Evolutionary conservation across 257 asterid genomes (phyloP).

Genomic region (Solanum sitiens): DNA sequence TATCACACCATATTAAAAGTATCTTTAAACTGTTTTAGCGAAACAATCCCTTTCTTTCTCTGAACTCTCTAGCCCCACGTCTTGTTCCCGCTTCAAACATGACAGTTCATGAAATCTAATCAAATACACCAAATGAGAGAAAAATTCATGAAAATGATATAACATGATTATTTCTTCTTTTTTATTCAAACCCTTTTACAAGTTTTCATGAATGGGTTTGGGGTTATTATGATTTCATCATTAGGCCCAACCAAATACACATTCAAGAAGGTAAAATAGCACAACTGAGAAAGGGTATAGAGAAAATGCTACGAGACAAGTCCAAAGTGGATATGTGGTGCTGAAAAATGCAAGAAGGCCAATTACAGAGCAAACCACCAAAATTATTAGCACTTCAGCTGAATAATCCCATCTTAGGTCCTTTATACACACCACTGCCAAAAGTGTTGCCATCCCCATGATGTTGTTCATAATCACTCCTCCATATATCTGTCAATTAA

Average conservation of each 20-base stretch:
- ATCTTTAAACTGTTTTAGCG: not conserved
- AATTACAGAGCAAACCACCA: conserved; percentile 16
- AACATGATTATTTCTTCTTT: not conserved
- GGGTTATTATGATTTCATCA: not conserved
- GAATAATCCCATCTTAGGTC: conserved; percentile 30
- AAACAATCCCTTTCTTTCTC: not conserved
- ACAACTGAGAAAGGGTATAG: conserved; percentile 21
- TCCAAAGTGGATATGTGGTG: conserved; percentile 23
- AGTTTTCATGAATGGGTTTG: not conserved
- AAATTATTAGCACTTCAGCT: conserved; percentile 24
- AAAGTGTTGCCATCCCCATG: conserved; percentile 19
- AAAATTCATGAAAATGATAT: not conserved
- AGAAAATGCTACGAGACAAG: conserved; percentile 17
- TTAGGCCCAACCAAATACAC: conserved; percentile 14
- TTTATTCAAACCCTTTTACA: not conserved
- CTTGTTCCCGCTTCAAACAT: not conserved
- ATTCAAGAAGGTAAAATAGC: conserved; percentile 11
- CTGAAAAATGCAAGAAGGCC: conserved; percentile 20
- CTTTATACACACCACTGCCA: conserved; percentile 18
- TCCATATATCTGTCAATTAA: conserved; percentile 25
- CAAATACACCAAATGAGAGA: not conserved
- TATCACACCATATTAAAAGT: not conserved
- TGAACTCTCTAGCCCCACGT: not conserved
- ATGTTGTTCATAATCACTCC: conserved; percentile 32
- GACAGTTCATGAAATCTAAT: not conserved